Base-by-base conservation (phyloP, 441 rosid genomes). In the Breynia disticha region DNA sequence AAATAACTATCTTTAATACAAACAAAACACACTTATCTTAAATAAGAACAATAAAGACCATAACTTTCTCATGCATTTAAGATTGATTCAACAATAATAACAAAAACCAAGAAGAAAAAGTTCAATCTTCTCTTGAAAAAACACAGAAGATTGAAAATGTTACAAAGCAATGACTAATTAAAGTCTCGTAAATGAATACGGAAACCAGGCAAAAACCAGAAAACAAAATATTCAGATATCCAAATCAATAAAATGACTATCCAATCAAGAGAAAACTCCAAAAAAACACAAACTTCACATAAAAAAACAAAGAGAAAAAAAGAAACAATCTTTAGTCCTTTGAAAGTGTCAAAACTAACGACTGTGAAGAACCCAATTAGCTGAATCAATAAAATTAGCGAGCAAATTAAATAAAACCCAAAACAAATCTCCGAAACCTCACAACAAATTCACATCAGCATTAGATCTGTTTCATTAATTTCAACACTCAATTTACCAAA, bases 401-500 rank as follows among this genome's bases (percentile, higher is more conserved):
- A 16, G 9, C 21, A 13, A 47, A 47, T n/a, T 47, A 13, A 47
- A 2, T 21, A 6, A 21, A n/a, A n/a, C n/a, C 50, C 1, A 19
- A 52, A 52, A 38, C 56, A 37, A 14, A 38, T 14, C 22, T 47
- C 50, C 1, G 19, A 17, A 47, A 16, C 19, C 21, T 4, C 8
- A 19, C 8, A 22, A 19, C 9, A 5, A 32, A 49, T 53, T 38
- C 46, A 64, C 70, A 56, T 61, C 50, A 67, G 91, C 70, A 56
- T 61, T 52, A 67, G 91, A 83, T 79, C 87, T 74, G 77, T 21
- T 61, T 61, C 50, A 54, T 41, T 53, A 15, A n/a, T 11, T 21
- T 46, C 55, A 24, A 37, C 43, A 50, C 16, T 50, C 28, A 24
- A 22, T 12, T 19, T 64, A 59, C 20, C 51, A 55, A 19, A 44